Conservation (phyloP, 192 early-diverging fungal genomes). For the Paraglomus occultum region DNA sequence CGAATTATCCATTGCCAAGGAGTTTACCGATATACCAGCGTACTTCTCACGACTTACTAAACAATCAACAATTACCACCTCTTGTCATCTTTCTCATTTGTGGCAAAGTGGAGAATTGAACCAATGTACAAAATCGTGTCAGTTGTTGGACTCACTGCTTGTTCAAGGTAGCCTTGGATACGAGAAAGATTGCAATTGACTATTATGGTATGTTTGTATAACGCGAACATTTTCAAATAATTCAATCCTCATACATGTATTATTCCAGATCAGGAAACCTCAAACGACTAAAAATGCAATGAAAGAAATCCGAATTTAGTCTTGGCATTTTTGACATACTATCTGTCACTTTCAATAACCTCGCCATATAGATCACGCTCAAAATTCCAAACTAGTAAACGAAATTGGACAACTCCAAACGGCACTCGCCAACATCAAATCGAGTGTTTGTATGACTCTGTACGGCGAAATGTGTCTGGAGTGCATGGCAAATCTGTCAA, state of each 20-base stretch:
- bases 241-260: neutral
- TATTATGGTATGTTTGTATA: conserved; percentile 10
- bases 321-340: neutral
- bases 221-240: neutral
- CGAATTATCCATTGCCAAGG: conserved; percentile 24
- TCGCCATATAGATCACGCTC: conserved; percentile 3
- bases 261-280: conserved; percentile 21
- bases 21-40: conserved; percentile 24
- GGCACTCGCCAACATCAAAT: conserved; percentile 4
- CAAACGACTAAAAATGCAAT: conserved; percentile 23
- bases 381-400: neutral
- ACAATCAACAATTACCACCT: no score
- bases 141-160: conserved; percentile 37
- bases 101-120: conserved; percentile 23
- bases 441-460: conserved; percentile 24
- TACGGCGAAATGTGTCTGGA: neutral
- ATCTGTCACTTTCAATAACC: conserved; percentile 9
- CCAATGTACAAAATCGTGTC: conserved; percentile 35
- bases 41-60: neutral
- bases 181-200: neutral
- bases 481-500: conserved; percentile 8
- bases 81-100: neutral
- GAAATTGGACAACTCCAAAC: neutral
- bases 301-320: conserved; percentile 8
- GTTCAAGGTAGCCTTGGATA: conserved; percentile 26